These are phyloP conservation scores for Paxillus ammoniavirescens DNA, from an alignment of 768 basidiomycete species.

Conservation along the genomic window DNA sequence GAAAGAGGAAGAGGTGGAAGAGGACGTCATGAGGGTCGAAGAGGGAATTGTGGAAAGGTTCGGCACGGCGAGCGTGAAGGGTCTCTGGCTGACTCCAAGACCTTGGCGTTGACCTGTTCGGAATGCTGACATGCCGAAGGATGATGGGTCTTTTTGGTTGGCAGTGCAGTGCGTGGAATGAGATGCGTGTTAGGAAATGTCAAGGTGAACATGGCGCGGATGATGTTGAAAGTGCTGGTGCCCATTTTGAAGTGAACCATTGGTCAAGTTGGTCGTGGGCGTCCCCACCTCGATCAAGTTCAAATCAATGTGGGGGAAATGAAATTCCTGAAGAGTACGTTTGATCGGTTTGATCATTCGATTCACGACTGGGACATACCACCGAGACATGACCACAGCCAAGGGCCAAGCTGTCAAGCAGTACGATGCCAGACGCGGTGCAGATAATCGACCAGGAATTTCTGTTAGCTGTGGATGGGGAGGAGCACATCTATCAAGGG, in stretches of 20 bases:
- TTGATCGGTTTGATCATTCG: background rate
- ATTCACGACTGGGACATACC: background rate
- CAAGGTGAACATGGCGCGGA: background rate
- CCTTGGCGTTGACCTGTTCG: background rate
- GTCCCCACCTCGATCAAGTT: slow-evolving; percentile 17
- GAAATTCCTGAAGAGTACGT: slow-evolving; percentile 4
- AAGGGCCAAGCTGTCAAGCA: background rate
- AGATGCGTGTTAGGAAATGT: background rate
- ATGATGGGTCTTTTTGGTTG: background rate
- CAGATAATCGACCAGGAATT: background rate
- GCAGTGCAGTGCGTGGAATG: slow-evolving; percentile 12
- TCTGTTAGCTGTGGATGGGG: background rate
- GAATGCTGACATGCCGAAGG: slow-evolving; percentile 13
- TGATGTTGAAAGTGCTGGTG: background rate
- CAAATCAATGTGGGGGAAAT: background rate
- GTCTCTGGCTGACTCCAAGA: slow-evolving; percentile 6
- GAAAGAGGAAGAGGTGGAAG: slow-evolving; percentile 24
- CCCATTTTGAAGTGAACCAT: slow-evolving; percentile 24
- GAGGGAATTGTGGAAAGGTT: slow-evolving; percentile 28
- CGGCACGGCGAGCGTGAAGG: slow-evolving; percentile 16
- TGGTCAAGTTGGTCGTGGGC: slow-evolving; percentile 3
- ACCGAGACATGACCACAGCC: background rate
- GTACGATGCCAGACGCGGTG: background rate
- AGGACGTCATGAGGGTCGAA: slow-evolving; percentile 22
- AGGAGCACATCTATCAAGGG: background rate